phyloP scores from a whole-genome alignment of 441 rosid genomes.

The Populus trichocarpa region DNA sequence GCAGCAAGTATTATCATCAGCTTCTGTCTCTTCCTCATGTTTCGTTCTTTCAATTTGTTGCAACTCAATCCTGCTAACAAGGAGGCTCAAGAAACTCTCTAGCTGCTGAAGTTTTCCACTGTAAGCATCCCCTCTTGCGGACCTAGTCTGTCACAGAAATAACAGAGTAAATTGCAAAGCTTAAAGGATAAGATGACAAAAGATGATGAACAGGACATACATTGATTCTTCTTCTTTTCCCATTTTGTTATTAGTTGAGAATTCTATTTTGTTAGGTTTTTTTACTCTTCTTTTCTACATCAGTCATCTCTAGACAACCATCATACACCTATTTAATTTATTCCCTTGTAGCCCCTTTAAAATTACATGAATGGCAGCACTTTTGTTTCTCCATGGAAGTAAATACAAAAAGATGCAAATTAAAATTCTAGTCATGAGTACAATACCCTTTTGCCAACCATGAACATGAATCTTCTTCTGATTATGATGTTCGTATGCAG shows the following conservation, averaged over 20 bases:
- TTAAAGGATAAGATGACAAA: neutral
- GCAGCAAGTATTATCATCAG: constrained; percentile 70
- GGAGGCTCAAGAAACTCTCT: constrained; percentile 58
- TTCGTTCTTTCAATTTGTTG: constrained; percentile 34
- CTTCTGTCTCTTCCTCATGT: constrained; percentile 35
- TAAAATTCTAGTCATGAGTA: neutral
- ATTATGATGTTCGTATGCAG: neutral
- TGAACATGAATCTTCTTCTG: neutral
- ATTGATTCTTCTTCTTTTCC: neutral
- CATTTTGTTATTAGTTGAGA: neutral
- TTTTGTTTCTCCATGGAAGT: neutral
- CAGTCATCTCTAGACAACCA: neutral
- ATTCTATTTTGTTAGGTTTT: neutral
- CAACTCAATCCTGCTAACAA: constrained; percentile 45
- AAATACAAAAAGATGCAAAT: neutral
- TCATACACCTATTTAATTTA: neutral
- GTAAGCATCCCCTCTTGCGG: constrained; percentile 51
- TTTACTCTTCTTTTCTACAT: neutral
- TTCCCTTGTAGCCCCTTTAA: neutral
- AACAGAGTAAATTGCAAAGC: neutral
- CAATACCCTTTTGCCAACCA: neutral
- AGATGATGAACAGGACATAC: neutral
- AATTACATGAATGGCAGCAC: neutral
- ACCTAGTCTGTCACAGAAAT: constrained; percentile 53
- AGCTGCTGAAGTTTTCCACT: constrained; percentile 57